phyloP scores from a whole-genome alignment of 2,329 filamentous ascomycete species.

The Ceratocystis eucalypticola region DNA sequence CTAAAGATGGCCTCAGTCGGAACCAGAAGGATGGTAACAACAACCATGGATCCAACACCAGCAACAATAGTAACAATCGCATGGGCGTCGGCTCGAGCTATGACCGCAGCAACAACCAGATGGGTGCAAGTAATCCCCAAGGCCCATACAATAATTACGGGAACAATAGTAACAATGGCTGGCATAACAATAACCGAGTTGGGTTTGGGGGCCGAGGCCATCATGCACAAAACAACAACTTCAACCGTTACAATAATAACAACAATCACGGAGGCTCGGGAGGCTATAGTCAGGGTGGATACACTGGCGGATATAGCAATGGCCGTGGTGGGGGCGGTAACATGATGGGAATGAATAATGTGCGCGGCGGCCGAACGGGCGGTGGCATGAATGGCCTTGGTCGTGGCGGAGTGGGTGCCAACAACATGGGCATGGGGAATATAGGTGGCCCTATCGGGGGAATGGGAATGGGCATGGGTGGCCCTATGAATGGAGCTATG shows the following conservation, averaged over 20 bases:
- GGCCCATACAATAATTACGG: conserved; percentile 35
- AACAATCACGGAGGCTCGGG: conserved; percentile 7
- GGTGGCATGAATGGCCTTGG: conserved; percentile 37
- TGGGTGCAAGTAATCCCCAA: conserved; percentile 25
- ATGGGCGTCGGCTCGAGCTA: conserved; percentile 45
- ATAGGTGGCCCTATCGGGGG: conserved; percentile 36
- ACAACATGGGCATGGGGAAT: conserved; percentile 43
- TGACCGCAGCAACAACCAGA: conserved; percentile 32
- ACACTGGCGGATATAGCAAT: conserved; percentile 23
- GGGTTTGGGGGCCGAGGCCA: conserved; percentile 31
- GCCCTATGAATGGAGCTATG: conserved; percentile 25
- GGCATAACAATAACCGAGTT: conserved; percentile 28
- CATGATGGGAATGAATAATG: conserved; percentile 31
- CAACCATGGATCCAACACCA: background rate
- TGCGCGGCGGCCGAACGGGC: conserved; percentile 32
- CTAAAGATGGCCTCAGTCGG: conserved; percentile 55
- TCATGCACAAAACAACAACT: conserved; percentile 15
- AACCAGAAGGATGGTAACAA: conserved; percentile 11
- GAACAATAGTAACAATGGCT: conserved; percentile 36
- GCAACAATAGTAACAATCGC: conserved; percentile 31
- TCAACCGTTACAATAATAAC: conserved; percentile 20
- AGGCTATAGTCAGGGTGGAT: conserved; percentile 24
- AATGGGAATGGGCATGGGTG: conserved; percentile 16
- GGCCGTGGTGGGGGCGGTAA: conserved; percentile 31
- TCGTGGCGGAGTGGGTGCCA: conserved; percentile 27